Evolutionary conservation across 768 basidiomycete species (phyloP).

Genomic region (Mycena olivaceomarginata): DNA sequence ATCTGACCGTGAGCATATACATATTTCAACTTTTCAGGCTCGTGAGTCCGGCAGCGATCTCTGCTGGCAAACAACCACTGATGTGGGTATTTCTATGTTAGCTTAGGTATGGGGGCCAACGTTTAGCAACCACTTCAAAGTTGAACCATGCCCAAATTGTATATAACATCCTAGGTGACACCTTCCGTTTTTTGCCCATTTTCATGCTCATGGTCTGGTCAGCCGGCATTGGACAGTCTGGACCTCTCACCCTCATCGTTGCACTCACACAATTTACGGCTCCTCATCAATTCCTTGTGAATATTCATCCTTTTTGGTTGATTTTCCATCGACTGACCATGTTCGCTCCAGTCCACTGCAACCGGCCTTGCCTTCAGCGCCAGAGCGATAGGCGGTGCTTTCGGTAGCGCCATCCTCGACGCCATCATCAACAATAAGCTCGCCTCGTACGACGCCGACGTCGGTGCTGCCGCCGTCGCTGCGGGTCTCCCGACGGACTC

Average conservation of each 20-base stretch:
- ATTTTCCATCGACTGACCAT: not conserved
- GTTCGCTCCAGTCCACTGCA: slow-evolving; percentile 43
- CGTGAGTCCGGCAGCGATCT: no score
- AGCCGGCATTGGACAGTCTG: slow-evolving; percentile 47
- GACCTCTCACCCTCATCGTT: slow-evolving; percentile 46
- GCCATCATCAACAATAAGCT: slow-evolving; percentile 48
- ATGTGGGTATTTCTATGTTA: no score
- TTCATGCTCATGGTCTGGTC: not conserved
- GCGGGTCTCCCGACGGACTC: slow-evolving; percentile 38
- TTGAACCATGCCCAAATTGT: slow-evolving; percentile 45
- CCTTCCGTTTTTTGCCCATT: not conserved
- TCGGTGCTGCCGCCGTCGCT: slow-evolving; percentile 41
- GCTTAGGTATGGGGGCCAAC: no score
- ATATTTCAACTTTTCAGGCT: no score
- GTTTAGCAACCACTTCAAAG: slow-evolving; percentile 43
- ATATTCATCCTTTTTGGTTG: not conserved
- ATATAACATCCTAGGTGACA: slow-evolving; percentile 37
- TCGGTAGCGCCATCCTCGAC: slow-evolving; percentile 45
- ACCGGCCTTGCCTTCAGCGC: slow-evolving; percentile 46
- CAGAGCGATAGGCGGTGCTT: slow-evolving; percentile 45
- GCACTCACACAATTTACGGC: slow-evolving; percentile 45
- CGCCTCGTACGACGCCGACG: slow-evolving; percentile 40
- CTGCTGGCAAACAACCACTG: no score
- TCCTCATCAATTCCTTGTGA: slow-evolving; percentile 43
- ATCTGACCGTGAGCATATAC: no score